These are phyloP conservation scores for Solanum virginianum DNA, from an alignment of 257 asterid species.

Conservation along the genomic window DNA sequence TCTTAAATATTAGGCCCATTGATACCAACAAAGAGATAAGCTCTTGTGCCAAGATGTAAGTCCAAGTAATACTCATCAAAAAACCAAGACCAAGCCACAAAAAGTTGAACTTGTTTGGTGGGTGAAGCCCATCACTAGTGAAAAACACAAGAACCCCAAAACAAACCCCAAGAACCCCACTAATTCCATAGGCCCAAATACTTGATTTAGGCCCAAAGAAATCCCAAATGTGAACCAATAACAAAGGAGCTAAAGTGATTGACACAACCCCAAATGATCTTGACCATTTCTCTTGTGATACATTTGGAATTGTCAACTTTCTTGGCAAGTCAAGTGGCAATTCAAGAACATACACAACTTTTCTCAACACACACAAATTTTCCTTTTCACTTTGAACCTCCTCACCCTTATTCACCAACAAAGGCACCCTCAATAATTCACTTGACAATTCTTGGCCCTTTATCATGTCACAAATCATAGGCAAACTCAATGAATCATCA, in stretches of 20 bases:
- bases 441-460: slow-evolving; percentile 1
- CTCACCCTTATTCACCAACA: background rate
- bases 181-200: slow-evolving; percentile 4
- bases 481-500: background rate
- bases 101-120: slow-evolving; percentile 39
- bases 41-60: slow-evolving; percentile 57
- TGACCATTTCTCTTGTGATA: slow-evolving; percentile 59
- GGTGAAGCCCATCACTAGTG: slow-evolving; percentile 25
- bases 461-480: background rate
- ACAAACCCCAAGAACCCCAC: slow-evolving; percentile 29
- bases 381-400: background rate
- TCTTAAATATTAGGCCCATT: slow-evolving; percentile 45
- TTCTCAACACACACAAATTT: background rate
- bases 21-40: slow-evolving; percentile 45
- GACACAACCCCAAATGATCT: slow-evolving; percentile 40
- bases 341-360: slow-evolving; percentile 19
- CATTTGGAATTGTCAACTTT: slow-evolving; percentile 58
- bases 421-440: background rate
- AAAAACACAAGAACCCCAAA: slow-evolving; percentile 9
- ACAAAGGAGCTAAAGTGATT: slow-evolving; percentile 40
- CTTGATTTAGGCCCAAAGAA: slow-evolving; percentile 10
- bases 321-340: slow-evolving; percentile 59
- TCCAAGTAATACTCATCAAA: slow-evolving; percentile 67
- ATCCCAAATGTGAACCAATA: slow-evolving; percentile 18
- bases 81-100: slow-evolving; percentile 62